phyloP scores from a whole-genome alignment of 495 filamentous ascomycete species.

The Viridothelium virens region DNA sequence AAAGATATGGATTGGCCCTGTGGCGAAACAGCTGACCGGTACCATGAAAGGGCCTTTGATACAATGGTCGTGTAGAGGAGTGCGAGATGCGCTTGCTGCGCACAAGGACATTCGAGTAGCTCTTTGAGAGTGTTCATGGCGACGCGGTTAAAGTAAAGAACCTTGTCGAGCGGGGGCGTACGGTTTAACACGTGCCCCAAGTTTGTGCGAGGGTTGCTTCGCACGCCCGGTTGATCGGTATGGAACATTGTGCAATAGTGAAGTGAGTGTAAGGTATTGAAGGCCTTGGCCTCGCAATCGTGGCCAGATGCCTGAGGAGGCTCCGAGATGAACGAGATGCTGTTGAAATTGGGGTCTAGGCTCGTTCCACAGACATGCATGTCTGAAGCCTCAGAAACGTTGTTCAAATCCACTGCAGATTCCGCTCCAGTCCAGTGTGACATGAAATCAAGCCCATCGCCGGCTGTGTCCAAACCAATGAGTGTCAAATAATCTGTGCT shows the following conservation, averaged over 20 bases:
- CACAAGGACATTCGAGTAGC: slow-evolving; percentile 23
- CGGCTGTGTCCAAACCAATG: neutral
- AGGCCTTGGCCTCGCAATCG: neutral
- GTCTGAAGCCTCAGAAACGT: neutral
- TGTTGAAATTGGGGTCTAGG: neutral
- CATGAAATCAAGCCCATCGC: neutral
- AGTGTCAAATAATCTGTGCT: neutral
- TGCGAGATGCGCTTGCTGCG: slow-evolving; percentile 23
- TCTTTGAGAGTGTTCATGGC: slow-evolving; percentile 20
- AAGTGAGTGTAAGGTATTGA: neutral
- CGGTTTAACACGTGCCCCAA: neutral
- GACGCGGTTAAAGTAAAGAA: slow-evolving; percentile 20
- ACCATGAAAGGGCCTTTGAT: slow-evolving; percentile 25
- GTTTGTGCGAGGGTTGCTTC: neutral
- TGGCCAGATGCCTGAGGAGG: neutral
- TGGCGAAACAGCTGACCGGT: slow-evolving; percentile 20
- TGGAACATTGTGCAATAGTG: neutral
- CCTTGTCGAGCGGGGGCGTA: slow-evolving; percentile 19
- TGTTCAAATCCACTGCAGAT: neutral
- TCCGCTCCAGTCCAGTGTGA: neutral
- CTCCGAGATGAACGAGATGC: neutral
- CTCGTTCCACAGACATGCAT: neutral
- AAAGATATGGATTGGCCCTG: slow-evolving; percentile 16
- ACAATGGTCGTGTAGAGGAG: slow-evolving; percentile 27
- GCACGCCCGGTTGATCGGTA: neutral